phyloP scores from a whole-genome alignment of 148 eudicot genomes.

The Silene conica region DNA sequence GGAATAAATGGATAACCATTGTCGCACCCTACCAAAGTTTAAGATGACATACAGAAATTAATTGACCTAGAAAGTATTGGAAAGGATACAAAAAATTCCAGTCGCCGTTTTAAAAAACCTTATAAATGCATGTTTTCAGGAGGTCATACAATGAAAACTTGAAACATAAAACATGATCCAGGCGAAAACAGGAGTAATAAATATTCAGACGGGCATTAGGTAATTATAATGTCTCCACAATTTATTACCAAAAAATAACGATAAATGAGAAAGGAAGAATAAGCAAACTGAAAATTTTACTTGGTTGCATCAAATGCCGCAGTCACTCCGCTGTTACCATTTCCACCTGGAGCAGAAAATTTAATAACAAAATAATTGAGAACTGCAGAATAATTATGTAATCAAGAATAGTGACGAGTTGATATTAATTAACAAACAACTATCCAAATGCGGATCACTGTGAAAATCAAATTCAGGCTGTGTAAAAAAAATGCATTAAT shows the following conservation, averaged over 20 bases:
- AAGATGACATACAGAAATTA: neutral
- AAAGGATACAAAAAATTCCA: no score
- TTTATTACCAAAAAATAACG: neutral
- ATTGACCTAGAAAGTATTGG: no score
- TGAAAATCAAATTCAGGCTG: neutral
- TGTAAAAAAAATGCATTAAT: neutral
- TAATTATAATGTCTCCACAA: neutral
- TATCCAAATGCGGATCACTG: neutral
- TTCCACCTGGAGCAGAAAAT: conserved; percentile 48
- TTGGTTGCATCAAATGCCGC: conserved; percentile 87
- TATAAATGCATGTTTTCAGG: no score
- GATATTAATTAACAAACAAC: neutral
- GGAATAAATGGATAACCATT: neutral
- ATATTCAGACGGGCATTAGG: neutral
- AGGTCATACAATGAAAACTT: no score
- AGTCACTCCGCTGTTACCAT: conserved; percentile 42
- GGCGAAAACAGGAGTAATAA: neutral
- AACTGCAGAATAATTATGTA: neutral
- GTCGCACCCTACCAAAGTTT: neutral
- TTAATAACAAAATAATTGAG: neutral
- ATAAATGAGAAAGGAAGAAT: neutral
- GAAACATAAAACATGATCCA: neutral
- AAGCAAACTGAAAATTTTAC: conserved; percentile 31
- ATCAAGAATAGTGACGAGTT: neutral
- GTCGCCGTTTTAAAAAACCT: no score